A percentile compares a stretch with the other conserved stretches of the same genome.
Evolutionary conservation across 176 grass and related monocot genomes (phyloP).

Genomic region (Hordeum vulgare): DNA sequence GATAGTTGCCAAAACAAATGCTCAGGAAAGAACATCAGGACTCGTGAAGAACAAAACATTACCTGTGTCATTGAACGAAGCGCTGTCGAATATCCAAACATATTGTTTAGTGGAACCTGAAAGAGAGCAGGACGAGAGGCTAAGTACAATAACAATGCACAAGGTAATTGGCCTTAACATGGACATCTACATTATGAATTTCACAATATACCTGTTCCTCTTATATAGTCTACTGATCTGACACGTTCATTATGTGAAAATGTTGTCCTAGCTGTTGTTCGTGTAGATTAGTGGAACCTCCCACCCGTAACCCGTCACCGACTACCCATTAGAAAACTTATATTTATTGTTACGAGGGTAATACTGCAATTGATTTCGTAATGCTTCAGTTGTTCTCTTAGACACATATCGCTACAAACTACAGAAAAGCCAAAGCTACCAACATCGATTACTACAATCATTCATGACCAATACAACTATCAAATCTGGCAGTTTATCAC

Average conservation of each 20-base stretch:
- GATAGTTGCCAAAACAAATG: background rate
- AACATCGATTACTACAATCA: background rate
- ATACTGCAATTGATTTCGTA: background rate
- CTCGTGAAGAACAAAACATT: background rate
- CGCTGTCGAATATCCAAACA: constrained; percentile 90
- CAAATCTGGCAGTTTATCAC: background rate
- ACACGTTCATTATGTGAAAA: background rate
- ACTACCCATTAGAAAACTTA: background rate
- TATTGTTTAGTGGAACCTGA: constrained; percentile 97
- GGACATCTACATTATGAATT: background rate
- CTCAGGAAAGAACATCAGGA: background rate
- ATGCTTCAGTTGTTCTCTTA: background rate
- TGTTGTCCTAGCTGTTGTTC: background rate
- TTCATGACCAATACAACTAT: background rate
- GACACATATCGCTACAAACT: background rate
- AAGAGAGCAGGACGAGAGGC: background rate
- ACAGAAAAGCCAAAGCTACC: background rate
- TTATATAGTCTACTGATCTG: background rate
- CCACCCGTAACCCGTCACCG: background rate
- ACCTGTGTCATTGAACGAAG: constrained; percentile 97
- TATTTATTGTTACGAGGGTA: background rate
- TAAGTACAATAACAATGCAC: background rate
- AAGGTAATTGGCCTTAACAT: background rate
- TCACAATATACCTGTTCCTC: background rate
- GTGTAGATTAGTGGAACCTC: constrained; percentile 5